phyloP scores from a whole-genome alignment of 768 basidiomycete genomes.

The Pisolithus orientalis region DNA sequence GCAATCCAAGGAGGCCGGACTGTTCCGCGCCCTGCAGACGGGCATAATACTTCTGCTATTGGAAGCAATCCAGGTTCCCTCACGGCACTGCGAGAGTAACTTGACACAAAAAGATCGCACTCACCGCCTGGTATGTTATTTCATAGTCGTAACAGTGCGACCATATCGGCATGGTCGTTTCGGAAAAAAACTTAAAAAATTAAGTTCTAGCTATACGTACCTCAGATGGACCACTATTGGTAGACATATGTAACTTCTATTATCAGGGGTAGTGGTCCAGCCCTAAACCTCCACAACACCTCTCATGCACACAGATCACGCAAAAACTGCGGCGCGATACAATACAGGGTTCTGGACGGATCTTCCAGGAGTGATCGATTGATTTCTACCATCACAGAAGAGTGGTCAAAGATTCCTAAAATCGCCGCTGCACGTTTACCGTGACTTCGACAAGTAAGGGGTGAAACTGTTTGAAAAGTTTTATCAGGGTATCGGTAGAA shows the following conservation, averaged over 20 bases:
- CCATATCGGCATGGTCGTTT: neutral
- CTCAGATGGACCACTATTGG: too few relatives aligned
- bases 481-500: conserved; percentile 3
- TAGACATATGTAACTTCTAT: too few relatives aligned
- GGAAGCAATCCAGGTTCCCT: conserved; percentile 23
- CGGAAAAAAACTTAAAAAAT: neutral
- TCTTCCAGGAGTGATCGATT: conserved; percentile 12
- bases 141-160: conserved; percentile 18
- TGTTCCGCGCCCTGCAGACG: conserved; percentile 17
- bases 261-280: too few relatives aligned
- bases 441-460: conserved; percentile 22
- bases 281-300: neutral
- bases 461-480: conserved; percentile 15
- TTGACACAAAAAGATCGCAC: conserved; percentile 26
- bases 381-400: conserved; percentile 24
- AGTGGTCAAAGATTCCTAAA: conserved; percentile 23
- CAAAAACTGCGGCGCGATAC: conserved; percentile 7
- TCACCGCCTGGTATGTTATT: conserved; percentile 18
- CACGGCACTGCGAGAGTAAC: conserved; percentile 20
- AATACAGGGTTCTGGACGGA: conserved; percentile 17
- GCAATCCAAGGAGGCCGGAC: conserved; percentile 23
- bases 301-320: conserved; percentile 19
- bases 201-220: too few relatives aligned
- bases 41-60: conserved; percentile 1
- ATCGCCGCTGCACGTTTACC: conserved; percentile 13